These are phyloP conservation scores for Volvariella surrecta DNA, from an alignment of 1,284 basidiomycete genomes.

Conservation along the genomic window DNA sequence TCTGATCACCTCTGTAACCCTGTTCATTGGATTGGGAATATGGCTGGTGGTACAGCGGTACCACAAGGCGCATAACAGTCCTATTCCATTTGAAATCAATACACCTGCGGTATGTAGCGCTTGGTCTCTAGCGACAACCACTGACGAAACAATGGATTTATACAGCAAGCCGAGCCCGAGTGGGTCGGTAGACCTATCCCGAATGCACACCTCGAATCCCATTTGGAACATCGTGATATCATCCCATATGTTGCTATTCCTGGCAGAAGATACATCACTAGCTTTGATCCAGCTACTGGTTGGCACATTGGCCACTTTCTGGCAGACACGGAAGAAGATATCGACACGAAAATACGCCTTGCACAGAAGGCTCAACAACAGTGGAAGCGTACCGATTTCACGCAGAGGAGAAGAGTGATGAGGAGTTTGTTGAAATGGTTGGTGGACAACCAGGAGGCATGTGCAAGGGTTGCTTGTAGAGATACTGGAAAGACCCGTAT, in stretches of 20 bases:
- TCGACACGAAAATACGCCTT: slow-evolving; percentile 57
- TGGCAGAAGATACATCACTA: slow-evolving; percentile 71
- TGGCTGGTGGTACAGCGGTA: slow-evolving; percentile 70
- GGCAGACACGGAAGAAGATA: slow-evolving; percentile 61
- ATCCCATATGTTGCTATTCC: slow-evolving; percentile 37
- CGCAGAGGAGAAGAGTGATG: slow-evolving; percentile 72
- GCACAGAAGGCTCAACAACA: slow-evolving; percentile 62
- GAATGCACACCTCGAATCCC: slow-evolving; percentile 53
- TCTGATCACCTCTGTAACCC: slow-evolving; percentile 40
- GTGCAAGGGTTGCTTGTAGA: slow-evolving; percentile 84
- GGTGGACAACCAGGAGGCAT: slow-evolving; percentile 77
- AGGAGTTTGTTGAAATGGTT: slow-evolving; percentile 87
- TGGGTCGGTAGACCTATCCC: slow-evolving; percentile 48
- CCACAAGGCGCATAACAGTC: slow-evolving; percentile 61
- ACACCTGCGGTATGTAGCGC: slow-evolving; percentile 47
- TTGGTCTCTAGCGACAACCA: not conserved
- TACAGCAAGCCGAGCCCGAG: slow-evolving; percentile 40
- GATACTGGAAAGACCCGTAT: slow-evolving; percentile 95
- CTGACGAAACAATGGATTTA: no score
- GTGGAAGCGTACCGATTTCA: slow-evolving; percentile 72
- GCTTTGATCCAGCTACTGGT: slow-evolving; percentile 87
- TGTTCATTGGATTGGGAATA: slow-evolving; percentile 67
- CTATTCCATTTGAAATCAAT: slow-evolving; percentile 53
- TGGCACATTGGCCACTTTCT: slow-evolving; percentile 65
- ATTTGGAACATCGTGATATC: slow-evolving; percentile 48